Evolutionary conservation across 495 filamentous ascomycete species (phyloP).

Genomic region (Aspergillus affinis): DNA sequence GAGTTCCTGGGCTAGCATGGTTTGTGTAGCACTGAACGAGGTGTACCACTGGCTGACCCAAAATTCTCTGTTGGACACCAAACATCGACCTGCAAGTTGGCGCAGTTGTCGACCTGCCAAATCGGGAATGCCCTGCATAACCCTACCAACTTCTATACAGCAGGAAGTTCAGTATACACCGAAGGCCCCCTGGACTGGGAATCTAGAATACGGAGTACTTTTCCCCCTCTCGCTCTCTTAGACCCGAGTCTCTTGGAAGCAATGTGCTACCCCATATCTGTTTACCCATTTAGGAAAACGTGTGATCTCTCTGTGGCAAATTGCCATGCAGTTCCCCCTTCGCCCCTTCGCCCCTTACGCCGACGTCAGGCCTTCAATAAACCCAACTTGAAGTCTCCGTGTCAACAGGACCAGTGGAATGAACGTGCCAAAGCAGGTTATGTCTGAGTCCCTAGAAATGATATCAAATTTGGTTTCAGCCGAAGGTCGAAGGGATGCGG

Average conservation of each 20-base stretch:
- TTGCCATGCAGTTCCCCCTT: not conserved
- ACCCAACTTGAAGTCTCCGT: not conserved
- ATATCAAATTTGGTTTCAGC: conserved; percentile 2
- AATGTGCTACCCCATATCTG: not conserved
- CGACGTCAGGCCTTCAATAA: conserved; percentile 5
- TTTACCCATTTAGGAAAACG: not conserved
- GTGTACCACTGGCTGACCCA: not conserved
- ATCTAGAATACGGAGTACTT: not conserved
- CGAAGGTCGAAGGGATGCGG: conserved; percentile 2
- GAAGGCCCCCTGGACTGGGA: not conserved
- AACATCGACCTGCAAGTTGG: not conserved
- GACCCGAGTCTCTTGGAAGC: not conserved
- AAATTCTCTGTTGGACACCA: not conserved
- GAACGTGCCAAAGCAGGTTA: conserved; percentile 4
- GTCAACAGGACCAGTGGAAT: not conserved
- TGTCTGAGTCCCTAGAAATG: conserved; percentile 4
- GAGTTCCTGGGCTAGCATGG: not conserved
- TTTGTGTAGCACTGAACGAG: not conserved
- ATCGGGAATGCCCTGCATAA: not conserved
- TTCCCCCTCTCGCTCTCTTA: not conserved
- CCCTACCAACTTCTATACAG: not conserved
- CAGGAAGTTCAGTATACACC: not conserved
- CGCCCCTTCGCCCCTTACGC: not conserved
- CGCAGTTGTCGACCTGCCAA: not conserved
- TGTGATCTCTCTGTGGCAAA: not conserved